Conservation (phyloP, 345 rosid genomes). For the Salix suchowensis region DNA sequence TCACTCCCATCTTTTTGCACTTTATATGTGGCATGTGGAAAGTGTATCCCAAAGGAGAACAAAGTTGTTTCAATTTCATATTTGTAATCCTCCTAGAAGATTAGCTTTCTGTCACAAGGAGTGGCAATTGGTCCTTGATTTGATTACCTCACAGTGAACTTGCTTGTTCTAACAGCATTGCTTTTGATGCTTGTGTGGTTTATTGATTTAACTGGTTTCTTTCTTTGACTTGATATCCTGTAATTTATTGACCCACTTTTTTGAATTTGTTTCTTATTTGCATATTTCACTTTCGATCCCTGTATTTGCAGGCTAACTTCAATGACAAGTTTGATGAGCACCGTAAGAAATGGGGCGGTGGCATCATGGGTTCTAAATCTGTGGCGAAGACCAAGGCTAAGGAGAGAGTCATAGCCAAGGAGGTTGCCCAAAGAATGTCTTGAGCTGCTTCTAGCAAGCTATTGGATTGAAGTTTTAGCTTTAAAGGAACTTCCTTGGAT, state of each 20-base stretch:
- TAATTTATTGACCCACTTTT: not conserved
- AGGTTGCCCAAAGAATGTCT: conserved; percentile 67
- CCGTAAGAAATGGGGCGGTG: conserved; percentile 77
- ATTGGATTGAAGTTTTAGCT: not conserved
- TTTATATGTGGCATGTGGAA: not conserved
- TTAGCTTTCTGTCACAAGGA: not conserved
- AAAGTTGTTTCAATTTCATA: not conserved
- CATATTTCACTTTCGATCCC: not conserved
- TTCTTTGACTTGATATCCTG: not conserved
- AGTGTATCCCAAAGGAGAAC: not conserved
- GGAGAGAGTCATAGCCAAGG: conserved; percentile 59
- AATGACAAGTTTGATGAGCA: conserved; percentile 65
- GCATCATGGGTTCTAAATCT: conserved; percentile 76
- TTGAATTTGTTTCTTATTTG: not conserved
- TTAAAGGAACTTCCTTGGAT: not conserved
- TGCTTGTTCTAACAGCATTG: not conserved
- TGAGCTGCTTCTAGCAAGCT: conserved; percentile 9
- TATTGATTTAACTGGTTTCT: not conserved
- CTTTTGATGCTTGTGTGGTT: not conserved
- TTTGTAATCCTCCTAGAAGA: not conserved
- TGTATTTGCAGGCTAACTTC: conserved; percentile 48
- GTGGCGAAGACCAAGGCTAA: conserved; percentile 68
- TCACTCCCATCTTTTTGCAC: not conserved
- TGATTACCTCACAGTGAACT: not conserved
- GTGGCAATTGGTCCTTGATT: not conserved